Conservation (phyloP, 768 basidiomycete genomes). For the Phanerochaete sordida region DNA sequence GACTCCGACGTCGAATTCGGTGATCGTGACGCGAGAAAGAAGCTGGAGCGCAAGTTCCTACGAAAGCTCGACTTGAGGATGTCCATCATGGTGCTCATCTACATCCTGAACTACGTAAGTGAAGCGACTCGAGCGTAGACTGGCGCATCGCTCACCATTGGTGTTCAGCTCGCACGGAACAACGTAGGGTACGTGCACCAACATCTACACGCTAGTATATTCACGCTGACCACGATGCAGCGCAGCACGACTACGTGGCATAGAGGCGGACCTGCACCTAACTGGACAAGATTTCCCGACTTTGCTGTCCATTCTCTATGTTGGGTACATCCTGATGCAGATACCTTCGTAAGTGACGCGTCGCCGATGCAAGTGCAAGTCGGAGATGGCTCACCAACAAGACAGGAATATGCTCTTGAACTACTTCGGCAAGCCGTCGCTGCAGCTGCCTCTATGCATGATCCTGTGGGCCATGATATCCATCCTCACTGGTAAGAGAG, state of each 20-base stretch:
- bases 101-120: conserved; percentile 45
- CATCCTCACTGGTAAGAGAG: conserved; percentile 40
- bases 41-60: conserved; percentile 38
- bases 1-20: conserved; percentile 27
- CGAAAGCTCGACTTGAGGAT: conserved; percentile 40
- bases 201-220: too few relatives aligned
- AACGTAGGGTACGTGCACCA: conserved; percentile 50
- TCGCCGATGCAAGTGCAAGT: too few relatives aligned
- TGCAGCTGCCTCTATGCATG: conserved; percentile 67
- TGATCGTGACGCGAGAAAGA: conserved; percentile 29
- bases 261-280: conserved; percentile 64
- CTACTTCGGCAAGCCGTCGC: conserved; percentile 61
- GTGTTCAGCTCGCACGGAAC: conserved; percentile 62
- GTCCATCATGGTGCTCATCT: conserved; percentile 40
- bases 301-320: conserved; percentile 60
- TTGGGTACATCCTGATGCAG: conserved; percentile 78
- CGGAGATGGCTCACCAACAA: too few relatives aligned
- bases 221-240: too few relatives aligned
- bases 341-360: conserved; percentile 61
- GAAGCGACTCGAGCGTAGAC: conserved; percentile 9
- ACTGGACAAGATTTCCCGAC: conserved; percentile 64
- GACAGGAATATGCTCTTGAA: conserved; percentile 71
- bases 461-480: conserved; percentile 56
- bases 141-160: too few relatives aligned
- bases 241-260: conserved; percentile 69